Evolutionary conservation across 257 asterid species (phyloP).

Genomic region (Coffea eugenioides): DNA sequence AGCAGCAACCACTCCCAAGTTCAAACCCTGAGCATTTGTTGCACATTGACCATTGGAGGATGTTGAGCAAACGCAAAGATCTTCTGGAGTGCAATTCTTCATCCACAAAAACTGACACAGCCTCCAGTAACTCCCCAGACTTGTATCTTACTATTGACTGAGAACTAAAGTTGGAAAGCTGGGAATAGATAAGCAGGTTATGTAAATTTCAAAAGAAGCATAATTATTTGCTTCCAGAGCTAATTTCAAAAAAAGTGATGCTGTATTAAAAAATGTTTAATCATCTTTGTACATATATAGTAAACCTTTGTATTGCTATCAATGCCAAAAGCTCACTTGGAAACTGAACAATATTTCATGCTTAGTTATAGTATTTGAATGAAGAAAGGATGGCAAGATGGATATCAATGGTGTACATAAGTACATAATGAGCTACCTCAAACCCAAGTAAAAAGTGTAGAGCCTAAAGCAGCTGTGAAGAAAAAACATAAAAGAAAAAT

Average conservation of each 20-base stretch:
- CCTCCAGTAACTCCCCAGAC: constrained; percentile 34
- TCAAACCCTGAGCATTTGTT: constrained; percentile 38
- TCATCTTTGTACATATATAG: background rate
- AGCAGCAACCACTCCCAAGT: constrained; percentile 41
- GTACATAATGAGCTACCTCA: background rate
- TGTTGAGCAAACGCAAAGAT: constrained; percentile 34
- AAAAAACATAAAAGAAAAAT: background rate
- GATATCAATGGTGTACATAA: background rate
- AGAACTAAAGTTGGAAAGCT: constrained; percentile 16
- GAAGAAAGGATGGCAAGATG: background rate
- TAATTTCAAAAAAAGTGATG: background rate
- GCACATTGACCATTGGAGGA: constrained; percentile 61
- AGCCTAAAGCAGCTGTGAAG: background rate
- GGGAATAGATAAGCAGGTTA: background rate
- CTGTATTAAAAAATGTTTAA: background rate
- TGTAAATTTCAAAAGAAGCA: background rate
- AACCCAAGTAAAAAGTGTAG: background rate
- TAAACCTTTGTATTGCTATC: background rate
- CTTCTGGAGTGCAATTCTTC: constrained; percentile 23
- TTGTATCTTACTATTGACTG: constrained; percentile 45
- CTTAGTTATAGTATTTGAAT: background rate
- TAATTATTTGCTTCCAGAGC: constrained; percentile 1
- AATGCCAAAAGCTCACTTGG: background rate
- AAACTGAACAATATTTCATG: background rate
- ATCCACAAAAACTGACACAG: constrained; percentile 26